Evolutionary conservation across 495 filamentous ascomycete genomes (phyloP), one percentile per base, ranked within the genome.

Genomic region (Podospora bellae-mahoneyi): DNA sequence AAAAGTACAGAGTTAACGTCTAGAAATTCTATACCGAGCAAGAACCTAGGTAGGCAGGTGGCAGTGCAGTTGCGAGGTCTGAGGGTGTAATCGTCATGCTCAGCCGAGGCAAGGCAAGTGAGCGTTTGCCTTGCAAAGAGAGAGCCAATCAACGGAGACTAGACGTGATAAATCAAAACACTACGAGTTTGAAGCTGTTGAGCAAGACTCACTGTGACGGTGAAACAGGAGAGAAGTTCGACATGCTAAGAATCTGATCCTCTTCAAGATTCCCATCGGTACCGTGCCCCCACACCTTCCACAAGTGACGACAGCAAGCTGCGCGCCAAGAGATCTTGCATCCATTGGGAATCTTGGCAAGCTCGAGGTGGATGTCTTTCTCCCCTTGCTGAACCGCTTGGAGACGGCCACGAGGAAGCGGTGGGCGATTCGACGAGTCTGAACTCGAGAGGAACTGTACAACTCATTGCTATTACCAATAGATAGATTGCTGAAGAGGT

Each of bases 231-330:
- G 2, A 16, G 13, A 48, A 48, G 5, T 10, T 39, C 3, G 10
- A 39, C 6, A 39, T 39, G 6, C 10, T 39, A 10, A 48, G 39
- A 48, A 48, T 48, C 13, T 48, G 39, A 48, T 64, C 3, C 16
- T 26, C 0, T 6, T 56, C 30, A 30, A 61, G 5, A 26, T 23
- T 26, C 23, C n/a, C 26, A 26, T 23, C 19, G 5, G n/a, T 7
- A 26, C 58, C 58, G 58, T 27, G 13, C 58, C 15, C 56, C 13
- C 58, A 60, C 58, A 59, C 20, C 60, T 48, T 48, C 39, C 39
- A 48, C 39, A 48, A 48, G 39, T 48, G 39, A 48, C 39, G 39
- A 48, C 39, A 48, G 39, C 13, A 48, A 48, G 39, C 39, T 48
- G 39, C 39, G 39, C 39, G 39, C 39, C 39, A 48, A 48, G 39